Evolutionary conservation across 345 rosid genomes (phyloP).

Genomic region (Moricandia moricandioides): DNA sequence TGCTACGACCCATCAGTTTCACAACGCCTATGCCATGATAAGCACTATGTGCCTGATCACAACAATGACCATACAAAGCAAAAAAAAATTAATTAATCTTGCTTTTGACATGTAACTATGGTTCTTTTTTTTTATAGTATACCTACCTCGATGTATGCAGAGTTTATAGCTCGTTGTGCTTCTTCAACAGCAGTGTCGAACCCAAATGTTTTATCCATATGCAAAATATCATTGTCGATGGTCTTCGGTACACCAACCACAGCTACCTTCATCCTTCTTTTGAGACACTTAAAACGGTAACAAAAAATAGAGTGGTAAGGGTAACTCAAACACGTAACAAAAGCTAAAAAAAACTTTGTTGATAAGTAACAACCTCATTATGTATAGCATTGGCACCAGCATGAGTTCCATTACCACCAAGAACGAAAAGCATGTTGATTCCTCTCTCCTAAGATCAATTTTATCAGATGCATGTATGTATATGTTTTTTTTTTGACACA

Average conservation of each 20-base stretch:
- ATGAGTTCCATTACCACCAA: slow-evolving; percentile 98
- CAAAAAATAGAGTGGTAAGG: background rate
- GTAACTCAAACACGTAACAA: no score
- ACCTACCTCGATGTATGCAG: slow-evolving; percentile 92
- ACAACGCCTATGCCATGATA: slow-evolving; percentile 93
- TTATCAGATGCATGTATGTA: background rate
- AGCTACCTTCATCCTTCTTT: slow-evolving; percentile 68
- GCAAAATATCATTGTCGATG: slow-evolving; percentile 89
- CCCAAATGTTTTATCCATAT: slow-evolving; percentile 98
- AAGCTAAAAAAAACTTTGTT: no score
- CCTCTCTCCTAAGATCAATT: slow-evolving; percentile 60
- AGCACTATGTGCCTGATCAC: slow-evolving; percentile 83
- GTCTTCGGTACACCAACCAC: slow-evolving; percentile 99
- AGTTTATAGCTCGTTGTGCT: slow-evolving; percentile 95
- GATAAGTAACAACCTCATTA: slow-evolving; percentile 62
- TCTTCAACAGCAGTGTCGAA: slow-evolving; percentile 99
- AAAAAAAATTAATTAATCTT: background rate
- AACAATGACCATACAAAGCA: background rate
- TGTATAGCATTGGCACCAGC: slow-evolving; percentile 98
- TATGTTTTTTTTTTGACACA: no score
- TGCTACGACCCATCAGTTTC: slow-evolving; percentile 97
- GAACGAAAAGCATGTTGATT: slow-evolving; percentile 98
- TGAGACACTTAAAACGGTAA: slow-evolving; percentile 54
- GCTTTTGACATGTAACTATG: background rate
- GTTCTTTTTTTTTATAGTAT: background rate